phyloP scores from a whole-genome alignment of 2,329 filamentous ascomycete genomes.

The Lecanicillium sp. region DNA sequence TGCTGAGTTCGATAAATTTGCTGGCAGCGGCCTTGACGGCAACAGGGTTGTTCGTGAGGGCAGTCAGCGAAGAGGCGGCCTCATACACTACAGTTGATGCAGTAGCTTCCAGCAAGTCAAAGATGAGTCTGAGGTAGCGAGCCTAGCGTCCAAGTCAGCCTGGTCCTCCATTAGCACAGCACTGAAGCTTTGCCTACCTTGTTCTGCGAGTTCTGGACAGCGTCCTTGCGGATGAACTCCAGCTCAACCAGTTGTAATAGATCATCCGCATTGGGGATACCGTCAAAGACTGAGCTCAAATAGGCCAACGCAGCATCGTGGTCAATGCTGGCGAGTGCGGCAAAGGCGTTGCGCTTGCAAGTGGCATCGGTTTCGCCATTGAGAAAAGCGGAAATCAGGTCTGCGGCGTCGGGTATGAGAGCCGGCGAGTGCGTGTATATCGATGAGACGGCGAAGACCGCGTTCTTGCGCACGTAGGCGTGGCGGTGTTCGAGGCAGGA shows the following conservation, averaged over 20 bases:
- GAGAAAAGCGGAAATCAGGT: constrained; percentile 84
- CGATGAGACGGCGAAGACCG: constrained; percentile 88
- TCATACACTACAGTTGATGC: constrained; percentile 96
- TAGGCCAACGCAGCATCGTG: constrained; percentile 90
- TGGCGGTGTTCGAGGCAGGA: constrained; percentile 93
- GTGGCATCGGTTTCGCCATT: constrained; percentile 88
- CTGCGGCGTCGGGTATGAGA: constrained; percentile 90
- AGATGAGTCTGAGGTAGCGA: constrained; percentile 87
- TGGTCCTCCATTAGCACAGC: constrained; percentile 22
- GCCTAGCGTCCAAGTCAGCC: constrained; percentile 45
- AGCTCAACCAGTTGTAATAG: constrained; percentile 88
- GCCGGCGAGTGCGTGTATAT: constrained; percentile 87
- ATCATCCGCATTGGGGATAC: constrained; percentile 90
- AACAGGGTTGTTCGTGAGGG: constrained; percentile 91
- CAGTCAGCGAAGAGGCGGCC: constrained; percentile 88
- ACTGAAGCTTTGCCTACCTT: constrained; percentile 54
- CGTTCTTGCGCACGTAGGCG: constrained; percentile 96
- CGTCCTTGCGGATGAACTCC: constrained; percentile 97
- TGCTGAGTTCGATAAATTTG: constrained; percentile 95
- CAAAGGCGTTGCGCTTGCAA: constrained; percentile 97
- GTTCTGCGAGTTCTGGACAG: constrained; percentile 88
- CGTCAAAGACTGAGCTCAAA: constrained; percentile 82
- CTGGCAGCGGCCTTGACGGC: constrained; percentile 93
- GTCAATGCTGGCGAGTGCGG: constrained; percentile 81
- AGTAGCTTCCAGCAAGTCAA: constrained; percentile 88